Conservation (phyloP, 768 basidiomycete species). For the Tylopilus rubrobrunneus region DNA sequence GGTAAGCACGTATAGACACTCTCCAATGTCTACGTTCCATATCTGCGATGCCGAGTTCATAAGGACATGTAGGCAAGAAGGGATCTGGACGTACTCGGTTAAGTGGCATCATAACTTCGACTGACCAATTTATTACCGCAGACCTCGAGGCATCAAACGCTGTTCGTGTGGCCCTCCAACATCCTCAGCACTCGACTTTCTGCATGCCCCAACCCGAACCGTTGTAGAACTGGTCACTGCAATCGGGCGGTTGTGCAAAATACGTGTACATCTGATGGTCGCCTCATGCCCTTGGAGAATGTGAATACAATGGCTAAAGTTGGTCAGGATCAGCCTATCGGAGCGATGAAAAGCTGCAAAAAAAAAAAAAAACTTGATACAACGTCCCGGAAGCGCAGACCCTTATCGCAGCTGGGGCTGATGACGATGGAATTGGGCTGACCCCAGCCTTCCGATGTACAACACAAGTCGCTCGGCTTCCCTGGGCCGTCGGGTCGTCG, state of each 20-base stretch:
- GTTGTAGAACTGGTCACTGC: slow-evolving; percentile 87
- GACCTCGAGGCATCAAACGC: slow-evolving; percentile 87
- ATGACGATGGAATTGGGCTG: slow-evolving; percentile 80
- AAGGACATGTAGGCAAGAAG: neutral
- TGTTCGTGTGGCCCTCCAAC: slow-evolving; percentile 72
- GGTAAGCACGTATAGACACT: slow-evolving; percentile 74
- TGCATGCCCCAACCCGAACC: slow-evolving; percentile 93
- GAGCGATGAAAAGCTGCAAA: neutral
- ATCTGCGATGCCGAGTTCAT: slow-evolving; percentile 41
- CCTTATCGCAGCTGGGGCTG: slow-evolving; percentile 90
- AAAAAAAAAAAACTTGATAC: slow-evolving; percentile 61
- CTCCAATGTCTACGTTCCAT: slow-evolving; percentile 88
- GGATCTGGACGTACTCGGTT: slow-evolving; percentile 52
- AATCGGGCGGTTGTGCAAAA: slow-evolving; percentile 81
- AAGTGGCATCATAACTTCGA: slow-evolving; percentile 92
- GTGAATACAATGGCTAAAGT: slow-evolving; percentile 62
- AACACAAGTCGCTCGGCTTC: slow-evolving; percentile 51
- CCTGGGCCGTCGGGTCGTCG: slow-evolving; percentile 18
- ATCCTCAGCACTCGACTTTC: slow-evolving; percentile 56
- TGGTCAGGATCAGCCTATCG: slow-evolving; percentile 1
- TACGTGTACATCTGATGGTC: slow-evolving; percentile 87
- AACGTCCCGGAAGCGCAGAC: slow-evolving; percentile 89
- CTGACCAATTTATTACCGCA: slow-evolving; percentile 81
- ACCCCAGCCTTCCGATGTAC: slow-evolving; percentile 84
- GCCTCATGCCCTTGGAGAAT: slow-evolving; percentile 80